Conservation (phyloP, 1,139 yeast species). For the Citeromyces siamensis region DNA sequence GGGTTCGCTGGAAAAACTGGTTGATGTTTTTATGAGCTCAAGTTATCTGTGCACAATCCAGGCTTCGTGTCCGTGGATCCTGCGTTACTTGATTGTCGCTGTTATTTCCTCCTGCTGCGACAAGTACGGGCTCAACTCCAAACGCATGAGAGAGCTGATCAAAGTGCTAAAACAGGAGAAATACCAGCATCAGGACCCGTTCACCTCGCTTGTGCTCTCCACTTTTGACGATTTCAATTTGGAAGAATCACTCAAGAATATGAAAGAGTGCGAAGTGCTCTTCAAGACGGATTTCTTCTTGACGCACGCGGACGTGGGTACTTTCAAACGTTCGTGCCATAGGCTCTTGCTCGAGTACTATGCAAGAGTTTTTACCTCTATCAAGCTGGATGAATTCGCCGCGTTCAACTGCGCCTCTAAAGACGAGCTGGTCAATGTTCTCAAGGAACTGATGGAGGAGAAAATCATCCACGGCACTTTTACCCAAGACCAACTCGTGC, state of each 20-base stretch:
- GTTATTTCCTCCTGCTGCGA: conserved; percentile 27
- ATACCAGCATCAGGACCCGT: conserved; percentile 50
- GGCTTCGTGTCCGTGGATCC: conserved; percentile 55
- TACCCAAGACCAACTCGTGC: conserved; percentile 28
- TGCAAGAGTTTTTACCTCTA: conserved; percentile 37
- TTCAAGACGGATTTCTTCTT: conserved; percentile 44
- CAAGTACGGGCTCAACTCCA: conserved; percentile 18
- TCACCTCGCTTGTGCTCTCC: conserved; percentile 39
- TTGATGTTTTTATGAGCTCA: conserved; percentile 42
- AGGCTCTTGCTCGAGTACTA: conserved; percentile 38
- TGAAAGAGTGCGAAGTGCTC: conserved; percentile 30
- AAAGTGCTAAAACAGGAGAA: conserved; percentile 43
- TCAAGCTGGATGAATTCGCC: conserved; percentile 29
- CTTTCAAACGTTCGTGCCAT: conserved; percentile 21
- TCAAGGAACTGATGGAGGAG: conserved; percentile 33
- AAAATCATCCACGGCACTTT: conserved; percentile 37
- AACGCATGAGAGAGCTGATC: conserved; percentile 41
- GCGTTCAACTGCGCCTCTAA: conserved; percentile 25
- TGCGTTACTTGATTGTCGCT: conserved; percentile 48
- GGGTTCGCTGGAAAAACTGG: conserved; percentile 29
- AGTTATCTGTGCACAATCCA: conserved; percentile 51
- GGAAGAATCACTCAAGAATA: conserved; percentile 32
- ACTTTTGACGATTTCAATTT: conserved; percentile 45
- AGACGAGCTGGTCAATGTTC: conserved; percentile 38
- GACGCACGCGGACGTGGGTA: conserved; percentile 16